Conservation (phyloP, 192 early-diverging fungal genomes). For the Piromyces sp. region DNA sequence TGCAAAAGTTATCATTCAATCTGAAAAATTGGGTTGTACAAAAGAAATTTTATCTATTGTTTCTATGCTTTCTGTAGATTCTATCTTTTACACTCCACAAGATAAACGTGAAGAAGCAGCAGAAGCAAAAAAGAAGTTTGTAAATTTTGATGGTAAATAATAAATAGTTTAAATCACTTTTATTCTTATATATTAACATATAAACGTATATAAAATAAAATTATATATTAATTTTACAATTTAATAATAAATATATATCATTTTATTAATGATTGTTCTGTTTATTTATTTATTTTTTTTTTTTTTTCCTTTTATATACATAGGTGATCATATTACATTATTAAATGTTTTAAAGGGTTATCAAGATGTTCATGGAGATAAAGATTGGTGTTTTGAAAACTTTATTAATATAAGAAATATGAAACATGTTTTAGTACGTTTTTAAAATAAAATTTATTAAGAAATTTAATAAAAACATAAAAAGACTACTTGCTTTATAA, state of each 20-base stretch:
- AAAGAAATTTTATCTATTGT: slow-evolving; percentile 77
- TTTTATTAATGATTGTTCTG: too few relatives aligned
- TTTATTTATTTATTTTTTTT: background rate
- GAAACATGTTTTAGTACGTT: slow-evolving; percentile 53
- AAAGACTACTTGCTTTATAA: too few relatives aligned
- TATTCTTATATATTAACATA: too few relatives aligned
- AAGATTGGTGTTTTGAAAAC: slow-evolving; percentile 77
- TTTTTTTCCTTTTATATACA: background rate
- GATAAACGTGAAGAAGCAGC: slow-evolving; percentile 67
- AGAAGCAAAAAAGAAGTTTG: slow-evolving; percentile 62
- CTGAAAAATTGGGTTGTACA: slow-evolving; percentile 55
- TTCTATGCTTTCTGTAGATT: slow-evolving; percentile 78
- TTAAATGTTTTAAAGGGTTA: slow-evolving; percentile 70
- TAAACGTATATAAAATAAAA: too few relatives aligned
- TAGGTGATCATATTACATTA: slow-evolving; percentile 78
- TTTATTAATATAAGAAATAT: slow-evolving; percentile 77
- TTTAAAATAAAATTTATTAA: too few relatives aligned
- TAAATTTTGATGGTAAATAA: slow-evolving; percentile 42
- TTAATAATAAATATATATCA: too few relatives aligned
- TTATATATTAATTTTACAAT: too few relatives aligned
- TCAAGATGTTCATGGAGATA: slow-evolving; percentile 55
- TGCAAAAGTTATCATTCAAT: slow-evolving; percentile 75
- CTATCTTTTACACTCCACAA: slow-evolving; percentile 71
- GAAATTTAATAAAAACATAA: too few relatives aligned
- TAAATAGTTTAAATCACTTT: too few relatives aligned